These are phyloP conservation scores for Trichoderma endophyticum DNA, from an alignment of 2,329 filamentous ascomycete genomes.

Conservation along the genomic window DNA sequence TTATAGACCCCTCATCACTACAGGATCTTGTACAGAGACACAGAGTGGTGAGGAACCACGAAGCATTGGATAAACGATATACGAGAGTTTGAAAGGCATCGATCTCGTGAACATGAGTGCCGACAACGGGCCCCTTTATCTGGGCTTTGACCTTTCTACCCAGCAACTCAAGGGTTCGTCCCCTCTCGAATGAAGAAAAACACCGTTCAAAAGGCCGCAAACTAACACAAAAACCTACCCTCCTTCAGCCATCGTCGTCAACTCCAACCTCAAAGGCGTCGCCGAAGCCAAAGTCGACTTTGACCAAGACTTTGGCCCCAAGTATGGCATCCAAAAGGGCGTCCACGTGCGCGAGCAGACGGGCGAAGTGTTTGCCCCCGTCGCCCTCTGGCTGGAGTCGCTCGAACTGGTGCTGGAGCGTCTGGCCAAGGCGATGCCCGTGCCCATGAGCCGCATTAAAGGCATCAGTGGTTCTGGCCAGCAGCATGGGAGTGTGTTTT, in stretches of 20 bases:
- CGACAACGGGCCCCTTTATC: constrained; percentile 61
- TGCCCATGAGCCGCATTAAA: constrained; percentile 68
- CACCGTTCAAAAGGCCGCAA: neutral
- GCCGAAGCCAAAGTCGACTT: constrained; percentile 93
- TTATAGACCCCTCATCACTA: neutral
- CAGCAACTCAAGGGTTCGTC: constrained; percentile 84
- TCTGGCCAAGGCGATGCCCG: constrained; percentile 60
- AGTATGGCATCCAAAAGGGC: constrained; percentile 82
- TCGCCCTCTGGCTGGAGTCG: constrained; percentile 92
- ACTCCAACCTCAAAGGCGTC: constrained; percentile 74
- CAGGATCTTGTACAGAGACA: neutral
- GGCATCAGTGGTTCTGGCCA: constrained; percentile 91
- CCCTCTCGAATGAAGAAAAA: neutral
- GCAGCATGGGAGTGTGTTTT: constrained; percentile 97
- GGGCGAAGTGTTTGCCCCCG: constrained; percentile 87
- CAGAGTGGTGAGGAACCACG: neutral
- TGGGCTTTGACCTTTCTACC: constrained; percentile 94
- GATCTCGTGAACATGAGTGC: constrained; percentile 30
- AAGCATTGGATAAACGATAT: neutral
- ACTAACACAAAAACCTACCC: neutral
- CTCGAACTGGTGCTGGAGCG: constrained; percentile 78
- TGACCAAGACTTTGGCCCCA: constrained; percentile 70
- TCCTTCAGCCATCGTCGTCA: constrained; percentile 70
- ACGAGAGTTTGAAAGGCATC: neutral
- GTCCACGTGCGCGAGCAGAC: constrained; percentile 78